phyloP scores from a whole-genome alignment of 306 rosid genomes.

The Cucurbita argyrosperma region DNA sequence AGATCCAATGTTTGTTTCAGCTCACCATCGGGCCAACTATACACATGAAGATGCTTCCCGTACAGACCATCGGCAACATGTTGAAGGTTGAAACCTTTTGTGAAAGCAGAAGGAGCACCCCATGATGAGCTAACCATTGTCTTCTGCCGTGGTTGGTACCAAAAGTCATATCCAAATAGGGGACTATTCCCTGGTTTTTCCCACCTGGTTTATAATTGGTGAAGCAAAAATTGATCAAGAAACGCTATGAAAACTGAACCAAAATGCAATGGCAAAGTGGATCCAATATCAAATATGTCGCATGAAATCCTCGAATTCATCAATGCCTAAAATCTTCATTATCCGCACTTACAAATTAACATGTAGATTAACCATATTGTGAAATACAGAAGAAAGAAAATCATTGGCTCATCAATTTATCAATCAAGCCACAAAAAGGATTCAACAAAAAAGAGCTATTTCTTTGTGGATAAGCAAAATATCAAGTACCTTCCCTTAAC shows the following conservation, averaged over 20 bases:
- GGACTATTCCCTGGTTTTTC: slow-evolving; percentile 94
- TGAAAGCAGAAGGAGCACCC: slow-evolving; percentile 92
- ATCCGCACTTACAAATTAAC: background rate
- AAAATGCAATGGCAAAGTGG: background rate
- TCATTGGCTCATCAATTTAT: background rate
- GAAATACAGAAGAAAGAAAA: background rate
- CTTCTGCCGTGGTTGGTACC: slow-evolving; percentile 88
- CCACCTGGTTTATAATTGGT: slow-evolving; percentile 42
- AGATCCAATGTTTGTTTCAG: slow-evolving; percentile 87
- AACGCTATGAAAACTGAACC: background rate
- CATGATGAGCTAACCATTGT: slow-evolving; percentile 95
- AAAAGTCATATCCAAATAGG: slow-evolving; percentile 77
- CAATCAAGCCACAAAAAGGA: background rate
- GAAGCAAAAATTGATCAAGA: background rate
- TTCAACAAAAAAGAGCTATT: background rate
- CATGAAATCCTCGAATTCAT: background rate
- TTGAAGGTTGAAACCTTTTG: slow-evolving; percentile 64
- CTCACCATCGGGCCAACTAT: slow-evolving; percentile 89
- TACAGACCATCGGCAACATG: slow-evolving; percentile 67
- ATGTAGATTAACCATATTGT: background rate
- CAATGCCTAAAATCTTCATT: background rate
- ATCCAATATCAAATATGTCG: background rate
- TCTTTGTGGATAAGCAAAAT: background rate
- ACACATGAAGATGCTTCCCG: slow-evolving; percentile 81
- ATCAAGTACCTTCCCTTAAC: slow-evolving; percentile 78